Percentiles rank a stretch among this genome's conserved stretches.
Conservation (phyloP, 495 filamentous ascomycete genomes). For the Penicillium silybi region DNA sequence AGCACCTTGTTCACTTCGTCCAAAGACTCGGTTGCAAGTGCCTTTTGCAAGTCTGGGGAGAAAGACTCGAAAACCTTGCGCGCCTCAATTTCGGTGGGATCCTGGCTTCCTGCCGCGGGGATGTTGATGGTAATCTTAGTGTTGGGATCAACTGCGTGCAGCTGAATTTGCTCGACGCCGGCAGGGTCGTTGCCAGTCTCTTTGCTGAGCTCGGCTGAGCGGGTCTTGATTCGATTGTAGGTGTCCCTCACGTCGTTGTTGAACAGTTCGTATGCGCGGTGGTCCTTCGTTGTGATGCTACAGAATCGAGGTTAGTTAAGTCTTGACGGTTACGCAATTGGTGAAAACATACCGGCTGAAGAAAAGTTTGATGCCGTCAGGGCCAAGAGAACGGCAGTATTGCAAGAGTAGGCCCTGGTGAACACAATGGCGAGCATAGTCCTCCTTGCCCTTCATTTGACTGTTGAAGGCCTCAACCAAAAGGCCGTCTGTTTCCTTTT, state of each 20-base stretch:
- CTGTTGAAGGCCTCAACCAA: constrained; percentile 87
- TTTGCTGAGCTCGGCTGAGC: constrained; percentile 70
- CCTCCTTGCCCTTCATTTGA: constrained; percentile 68
- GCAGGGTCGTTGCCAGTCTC: constrained; percentile 61
- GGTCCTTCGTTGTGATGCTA: constrained; percentile 83
- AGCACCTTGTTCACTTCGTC: constrained; percentile 96
- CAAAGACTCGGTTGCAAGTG: constrained; percentile 77
- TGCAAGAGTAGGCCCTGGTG: constrained; percentile 91
- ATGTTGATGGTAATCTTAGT: constrained; percentile 89
- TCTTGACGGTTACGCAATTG: background rate
- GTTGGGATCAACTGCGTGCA: constrained; percentile 92
- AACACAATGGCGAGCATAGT: constrained; percentile 81
- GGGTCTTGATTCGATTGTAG: constrained; percentile 72
- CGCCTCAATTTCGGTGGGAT: constrained; percentile 59
- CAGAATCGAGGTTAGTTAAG: constrained; percentile 10
- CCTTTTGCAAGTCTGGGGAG: constrained; percentile 71
- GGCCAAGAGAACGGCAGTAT: constrained; percentile 86
- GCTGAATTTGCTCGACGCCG: constrained; percentile 94
- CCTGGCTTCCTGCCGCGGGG: constrained; percentile 55
- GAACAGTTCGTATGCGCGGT: constrained; percentile 91
- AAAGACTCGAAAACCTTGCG: constrained; percentile 82
- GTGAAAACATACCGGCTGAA: constrained; percentile 66
- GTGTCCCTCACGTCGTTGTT: constrained; percentile 86
- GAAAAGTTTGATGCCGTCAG: constrained; percentile 86
- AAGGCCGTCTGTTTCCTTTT: constrained; percentile 88